Percentiles rank a stretch among this genome's conserved stretches.
These are phyloP conservation scores for Debaryomyces sp. DNA, from an alignment of 1,139 yeast genomes.

Conservation along the genomic window DNA sequence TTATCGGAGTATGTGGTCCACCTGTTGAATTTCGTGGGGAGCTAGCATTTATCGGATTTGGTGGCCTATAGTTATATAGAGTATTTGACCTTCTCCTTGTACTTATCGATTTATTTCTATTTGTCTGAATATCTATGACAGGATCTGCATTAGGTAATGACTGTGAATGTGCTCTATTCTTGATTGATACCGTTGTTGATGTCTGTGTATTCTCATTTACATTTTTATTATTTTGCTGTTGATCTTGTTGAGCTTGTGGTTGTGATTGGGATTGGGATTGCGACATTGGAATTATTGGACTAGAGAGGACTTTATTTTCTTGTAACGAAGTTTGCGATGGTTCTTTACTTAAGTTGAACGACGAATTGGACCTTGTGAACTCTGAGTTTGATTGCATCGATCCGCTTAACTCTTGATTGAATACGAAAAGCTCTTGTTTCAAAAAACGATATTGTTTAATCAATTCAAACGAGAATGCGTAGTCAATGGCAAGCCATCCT, in stretches of 20 bases:
- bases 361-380: constrained; percentile 3
- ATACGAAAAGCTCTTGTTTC: constrained; percentile 19
- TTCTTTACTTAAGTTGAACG: constrained; percentile 1
- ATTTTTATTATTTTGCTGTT: background rate
- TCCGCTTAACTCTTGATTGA: constrained; percentile 8
- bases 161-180: constrained; percentile 36
- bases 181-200: background rate
- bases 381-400: constrained; percentile 6
- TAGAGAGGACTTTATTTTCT: constrained; percentile 33
- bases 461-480: constrained; percentile 53
- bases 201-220: background rate
- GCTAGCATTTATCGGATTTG: constrained; percentile 12
- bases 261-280: constrained; percentile 10
- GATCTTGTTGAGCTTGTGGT: background rate
- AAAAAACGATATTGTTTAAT: constrained; percentile 26
- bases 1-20: constrained; percentile 24
- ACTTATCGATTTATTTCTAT: constrained; percentile 6
- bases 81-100: constrained; percentile 31
- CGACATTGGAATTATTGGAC: constrained; percentile 39
- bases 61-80: constrained; percentile 17
- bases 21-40: constrained; percentile 13
- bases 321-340: constrained; percentile 16
- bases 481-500: constrained; percentile 73
- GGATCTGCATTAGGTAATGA: constrained; percentile 31
- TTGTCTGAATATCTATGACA: constrained; percentile 8